These are phyloP conservation scores for Lactarius evosmus DNA, from an alignment of 768 basidiomycete genomes.

Conservation along the genomic window DNA sequence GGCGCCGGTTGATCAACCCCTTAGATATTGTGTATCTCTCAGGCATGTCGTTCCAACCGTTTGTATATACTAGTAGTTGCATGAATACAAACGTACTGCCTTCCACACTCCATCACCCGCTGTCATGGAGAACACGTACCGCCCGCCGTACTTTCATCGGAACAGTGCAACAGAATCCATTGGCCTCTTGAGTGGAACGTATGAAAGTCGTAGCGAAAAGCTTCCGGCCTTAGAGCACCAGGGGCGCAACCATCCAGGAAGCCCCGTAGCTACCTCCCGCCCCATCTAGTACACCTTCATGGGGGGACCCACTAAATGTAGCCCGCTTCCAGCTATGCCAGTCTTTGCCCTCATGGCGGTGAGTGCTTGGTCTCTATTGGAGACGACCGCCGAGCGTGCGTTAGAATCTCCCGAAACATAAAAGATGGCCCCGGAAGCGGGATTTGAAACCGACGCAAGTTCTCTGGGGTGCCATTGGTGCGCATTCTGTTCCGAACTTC, in stretches of 20 bases:
- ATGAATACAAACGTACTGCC: too few species aligned
- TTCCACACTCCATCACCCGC: too few species aligned
- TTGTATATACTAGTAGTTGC: too few species aligned
- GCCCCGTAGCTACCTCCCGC: too few species aligned
- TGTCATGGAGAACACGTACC: slow-evolving; percentile 42
- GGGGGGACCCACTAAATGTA: too few species aligned
- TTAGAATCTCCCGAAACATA: slow-evolving; percentile 58
- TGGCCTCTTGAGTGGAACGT: slow-evolving; percentile 57
- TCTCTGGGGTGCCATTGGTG: slow-evolving; percentile 52
- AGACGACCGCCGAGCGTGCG: background rate
- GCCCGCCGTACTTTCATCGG: slow-evolving; percentile 66
- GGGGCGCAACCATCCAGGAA: too few species aligned
- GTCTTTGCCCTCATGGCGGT: slow-evolving; percentile 65
- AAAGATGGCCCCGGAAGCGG: slow-evolving; percentile 50
- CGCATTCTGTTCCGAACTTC: slow-evolving; percentile 17
- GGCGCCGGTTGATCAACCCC: too few species aligned
- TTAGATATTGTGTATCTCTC: too few species aligned
- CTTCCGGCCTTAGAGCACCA: slow-evolving; percentile 62
- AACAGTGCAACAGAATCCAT: slow-evolving; percentile 62
- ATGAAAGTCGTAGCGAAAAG: slow-evolving; percentile 61
- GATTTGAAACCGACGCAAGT: slow-evolving; percentile 51
- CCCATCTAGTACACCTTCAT: too few species aligned
- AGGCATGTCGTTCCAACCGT: too few species aligned
- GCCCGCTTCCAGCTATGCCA: slow-evolving; percentile 57
- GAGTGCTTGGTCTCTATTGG: slow-evolving; percentile 22